Percentiles rank a stretch among this genome's conserved stretches.
Evolutionary conservation across 1,284 basidiomycete genomes (phyloP).

Genomic region (Trametes hirsuta): DNA sequence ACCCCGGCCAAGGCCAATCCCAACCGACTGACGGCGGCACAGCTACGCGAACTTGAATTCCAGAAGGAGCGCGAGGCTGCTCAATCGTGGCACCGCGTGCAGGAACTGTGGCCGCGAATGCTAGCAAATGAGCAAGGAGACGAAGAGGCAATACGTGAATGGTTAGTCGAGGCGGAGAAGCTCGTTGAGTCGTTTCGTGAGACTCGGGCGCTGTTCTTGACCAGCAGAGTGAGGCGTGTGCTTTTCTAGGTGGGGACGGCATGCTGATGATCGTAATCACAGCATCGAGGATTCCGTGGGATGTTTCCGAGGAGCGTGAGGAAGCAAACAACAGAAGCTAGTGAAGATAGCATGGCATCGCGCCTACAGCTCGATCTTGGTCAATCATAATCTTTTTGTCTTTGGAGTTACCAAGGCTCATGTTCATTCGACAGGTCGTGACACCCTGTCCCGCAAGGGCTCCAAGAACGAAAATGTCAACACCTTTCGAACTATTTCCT

Average conservation of each 20-base stretch:
- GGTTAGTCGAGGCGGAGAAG: conserved; percentile 84
- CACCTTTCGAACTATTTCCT: conserved; percentile 81
- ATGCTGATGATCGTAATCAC: conserved; percentile 29
- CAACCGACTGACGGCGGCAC: conserved; percentile 53
- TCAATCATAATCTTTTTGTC: conserved; percentile 33
- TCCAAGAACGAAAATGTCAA: conserved; percentile 46
- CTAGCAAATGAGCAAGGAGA: conserved; percentile 28
- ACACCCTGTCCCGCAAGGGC: conserved; percentile 38
- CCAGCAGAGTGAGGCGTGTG: conserved; percentile 61
- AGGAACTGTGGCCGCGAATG: conserved; percentile 51
- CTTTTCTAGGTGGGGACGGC: conserved; percentile 35
- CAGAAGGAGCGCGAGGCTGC: conserved; percentile 65
- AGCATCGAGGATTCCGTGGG: conserved; percentile 53
- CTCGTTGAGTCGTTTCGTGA: conserved; percentile 89
- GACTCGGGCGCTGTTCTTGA: conserved; percentile 82
- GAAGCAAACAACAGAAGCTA: conserved; percentile 56
- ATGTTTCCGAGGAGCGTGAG: conserved; percentile 61
- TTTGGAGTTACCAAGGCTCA: neutral
- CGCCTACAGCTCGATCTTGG: conserved; percentile 77
- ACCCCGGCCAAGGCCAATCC: conserved; percentile 38
- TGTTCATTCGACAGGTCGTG: conserved; percentile 26
- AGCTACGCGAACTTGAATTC: conserved; percentile 61
- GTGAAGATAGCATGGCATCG: conserved; percentile 75
- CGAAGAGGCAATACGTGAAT: conserved; percentile 58
- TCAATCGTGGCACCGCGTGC: conserved; percentile 51